Percentiles rank a stretch among this genome's conserved stretches.
Conservation (phyloP, 345 rosid genomes). For the Eucalyptus virginea region DNA sequence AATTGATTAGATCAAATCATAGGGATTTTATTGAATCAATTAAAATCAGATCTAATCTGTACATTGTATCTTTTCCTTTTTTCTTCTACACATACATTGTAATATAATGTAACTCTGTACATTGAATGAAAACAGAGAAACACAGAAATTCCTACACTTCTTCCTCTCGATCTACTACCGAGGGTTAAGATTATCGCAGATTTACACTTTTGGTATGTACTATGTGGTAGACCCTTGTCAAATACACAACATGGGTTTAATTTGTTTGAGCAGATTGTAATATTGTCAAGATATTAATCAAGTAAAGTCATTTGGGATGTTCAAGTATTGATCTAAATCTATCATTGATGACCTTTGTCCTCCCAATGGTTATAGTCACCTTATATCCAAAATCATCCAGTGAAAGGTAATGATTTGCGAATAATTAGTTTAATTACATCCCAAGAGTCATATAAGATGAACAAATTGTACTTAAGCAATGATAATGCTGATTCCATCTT, state of each 20-base stretch:
- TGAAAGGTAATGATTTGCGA: neutral
- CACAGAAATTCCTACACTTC: too few relatives aligned
- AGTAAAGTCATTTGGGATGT: neutral
- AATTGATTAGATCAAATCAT: too few relatives aligned
- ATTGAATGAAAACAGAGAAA: too few relatives aligned
- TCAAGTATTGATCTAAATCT: neutral
- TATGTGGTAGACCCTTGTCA: neutral
- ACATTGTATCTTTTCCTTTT: too few relatives aligned
- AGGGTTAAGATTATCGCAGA: neutral
- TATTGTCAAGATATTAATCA: neutral
- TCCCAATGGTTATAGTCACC: neutral
- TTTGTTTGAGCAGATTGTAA: neutral
- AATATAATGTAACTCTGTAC: too few relatives aligned
- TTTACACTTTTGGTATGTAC: neutral
- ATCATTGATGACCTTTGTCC: neutral
- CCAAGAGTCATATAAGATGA: neutral
- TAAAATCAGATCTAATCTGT: too few relatives aligned
- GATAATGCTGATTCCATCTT: neutral
- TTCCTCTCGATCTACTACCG: neutral
- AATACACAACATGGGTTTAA: neutral
- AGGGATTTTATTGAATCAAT: too few relatives aligned
- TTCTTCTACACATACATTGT: too few relatives aligned
- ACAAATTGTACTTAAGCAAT: neutral
- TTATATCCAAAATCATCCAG: neutral
- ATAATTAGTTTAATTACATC: neutral